Base-by-base conservation (phyloP, 129 eudicot species). In the Gnaphalium uliginosum region DNA sequence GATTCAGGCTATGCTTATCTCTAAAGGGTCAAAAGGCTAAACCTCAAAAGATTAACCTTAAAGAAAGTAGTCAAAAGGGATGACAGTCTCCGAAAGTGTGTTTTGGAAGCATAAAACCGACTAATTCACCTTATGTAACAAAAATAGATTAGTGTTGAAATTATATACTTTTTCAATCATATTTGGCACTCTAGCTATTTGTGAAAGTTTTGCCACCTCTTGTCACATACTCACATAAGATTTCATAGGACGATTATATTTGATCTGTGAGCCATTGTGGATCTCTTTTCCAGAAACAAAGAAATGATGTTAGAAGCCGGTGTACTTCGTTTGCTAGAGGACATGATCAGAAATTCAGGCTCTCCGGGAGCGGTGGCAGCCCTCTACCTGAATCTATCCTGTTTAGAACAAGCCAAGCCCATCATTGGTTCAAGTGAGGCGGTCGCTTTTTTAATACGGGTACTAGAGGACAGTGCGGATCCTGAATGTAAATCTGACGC, bases 341-440 rank as follows among this genome's bases (percentile, higher is more conserved):
- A 83, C 43, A 86, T 90, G 96, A 76, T 83, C 15, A 69, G 74
- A 24, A 73, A 71, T 73, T 64, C 80, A 22, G 71, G 72, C 37
- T 83, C 97, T 5, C 85, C 75, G 4, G 86, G 87, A 51, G 85
- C 94, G 5, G 85, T 88, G 13, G 88, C 98, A 43, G 98, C 96
- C 69, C 93, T 93, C 30, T 93, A 82, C 78, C 81, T 90, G 24
- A 93, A 88, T 77, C 85, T 93, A 8, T 88, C 97, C 39, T 86
- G 88, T 63, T 89, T 90, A 35, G 96, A 90, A 30, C 95, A 83
- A 78, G 96, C 97, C 15, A 93, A 93, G 79, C 83, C 97, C 32
- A 39, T 90, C 6, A 82, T 93, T 22, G 96, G 98, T 29, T 78
- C 91, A 27, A 81, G 87, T 64, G 83, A 86, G 18, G 98, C 92